Percentiles rank a stretch among this genome's conserved stretches.
Conservation (phyloP, 768 basidiomycete genomes). For the Panaeolus cyanescens region DNA sequence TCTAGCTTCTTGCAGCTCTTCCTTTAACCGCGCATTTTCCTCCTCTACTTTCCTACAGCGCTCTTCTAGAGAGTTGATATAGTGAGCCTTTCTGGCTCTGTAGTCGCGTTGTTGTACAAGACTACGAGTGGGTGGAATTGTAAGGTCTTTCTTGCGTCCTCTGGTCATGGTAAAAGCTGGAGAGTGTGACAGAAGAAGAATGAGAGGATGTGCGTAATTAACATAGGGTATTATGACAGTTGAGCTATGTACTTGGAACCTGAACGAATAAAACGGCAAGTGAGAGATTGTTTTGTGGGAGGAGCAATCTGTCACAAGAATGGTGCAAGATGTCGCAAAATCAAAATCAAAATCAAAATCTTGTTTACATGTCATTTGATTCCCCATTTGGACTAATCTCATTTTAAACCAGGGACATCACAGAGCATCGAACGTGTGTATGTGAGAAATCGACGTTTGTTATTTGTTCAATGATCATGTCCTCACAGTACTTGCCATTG, state of each 20-base stretch:
- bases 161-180: conserved; percentile 47
- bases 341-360: conserved; percentile 30
- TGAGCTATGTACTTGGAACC: conserved; percentile 6
- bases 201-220: conserved; percentile 6
- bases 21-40: conserved; percentile 52
- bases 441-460: no score
- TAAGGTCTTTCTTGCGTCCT: conserved; percentile 66
- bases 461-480: background rate
- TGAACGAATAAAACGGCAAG: conserved; percentile 2
- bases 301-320: conserved; percentile 31
- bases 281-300: conserved; percentile 12
- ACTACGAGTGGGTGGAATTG: conserved; percentile 58
- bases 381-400: conserved; percentile 4
- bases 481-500: conserved; percentile 14
- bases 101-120: conserved; percentile 68
- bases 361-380: background rate
- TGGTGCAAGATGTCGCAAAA: conserved; percentile 38
- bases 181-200: conserved; percentile 6
- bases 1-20: conserved; percentile 47
- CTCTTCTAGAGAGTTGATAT: conserved; percentile 57
- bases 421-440: no score
- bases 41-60: conserved; percentile 54
- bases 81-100: conserved; percentile 59
- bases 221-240: background rate
- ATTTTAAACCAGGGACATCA: conserved; percentile 5